Base-by-base conservation (phyloP, 352 stramenopile genomes). In the Pythium insidiosum region DNA sequence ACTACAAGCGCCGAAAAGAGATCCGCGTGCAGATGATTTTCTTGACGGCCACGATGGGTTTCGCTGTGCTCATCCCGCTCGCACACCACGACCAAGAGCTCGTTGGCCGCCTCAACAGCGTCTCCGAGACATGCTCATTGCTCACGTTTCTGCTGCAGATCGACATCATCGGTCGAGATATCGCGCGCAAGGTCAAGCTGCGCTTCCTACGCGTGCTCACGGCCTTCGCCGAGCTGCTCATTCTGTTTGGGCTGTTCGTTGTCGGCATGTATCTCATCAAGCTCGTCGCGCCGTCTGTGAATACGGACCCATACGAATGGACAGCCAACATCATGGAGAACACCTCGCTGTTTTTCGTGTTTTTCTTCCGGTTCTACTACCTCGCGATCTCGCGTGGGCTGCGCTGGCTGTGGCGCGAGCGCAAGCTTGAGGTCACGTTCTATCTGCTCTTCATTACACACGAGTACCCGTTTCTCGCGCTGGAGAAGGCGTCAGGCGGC, bases 131-230 rank as follows among this genome's bases (percentile, higher is more conserved):
- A 6, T 56, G 41, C 16, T 57, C 50, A 5, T 31, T 54, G 24
- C 47, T 61, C 28, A 60, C 50, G n/a, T 61, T 65, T 19, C 38
- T 61, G 18, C 22, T 60, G 4, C 56, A 65, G 42, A 54, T 61
- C 34, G 52, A 29, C 12, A 47, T 65, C 15, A 23, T 65, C n/a
- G 50, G 39, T 4, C 45, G 47, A 2, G 56, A 65, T 38, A 44
- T 60, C 39, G 42, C 52, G 21, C 37, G 38, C 5, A 56, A 49
- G 23, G 35, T 56, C 23, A 56, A 50, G 41, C 21, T 56, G 3
- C 39, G 40, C 5, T 35, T 38, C 3, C 31, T 58, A 6, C 15
- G n/a, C 2, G 16, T 13, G 2, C 20, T 52, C 23, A 49, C 43
- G 5, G 30, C 2, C 23, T 4, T 58, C 23, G 38, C 21, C 30